These are phyloP conservation scores for Fremontodendron californicum DNA, from an alignment of 345 rosid genomes.

Conservation along the genomic window DNA sequence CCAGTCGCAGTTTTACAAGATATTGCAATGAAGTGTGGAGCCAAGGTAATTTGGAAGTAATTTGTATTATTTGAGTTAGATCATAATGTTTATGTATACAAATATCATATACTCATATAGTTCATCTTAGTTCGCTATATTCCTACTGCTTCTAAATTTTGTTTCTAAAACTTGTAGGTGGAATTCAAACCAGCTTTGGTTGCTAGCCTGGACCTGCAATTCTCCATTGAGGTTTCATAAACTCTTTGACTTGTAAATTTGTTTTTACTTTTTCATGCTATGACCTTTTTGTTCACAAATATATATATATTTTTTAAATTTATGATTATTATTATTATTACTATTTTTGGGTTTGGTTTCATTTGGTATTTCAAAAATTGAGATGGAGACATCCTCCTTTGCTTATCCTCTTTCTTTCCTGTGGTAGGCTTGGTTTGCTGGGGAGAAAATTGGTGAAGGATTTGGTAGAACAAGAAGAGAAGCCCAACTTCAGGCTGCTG, in stretches of 20 bases:
- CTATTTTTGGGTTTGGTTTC: background rate
- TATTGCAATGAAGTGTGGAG: slow-evolving; percentile 77
- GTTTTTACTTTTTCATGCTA: background rate
- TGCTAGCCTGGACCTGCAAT: slow-evolving; percentile 20
- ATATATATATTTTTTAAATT: too few relatives aligned
- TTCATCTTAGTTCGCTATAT: background rate
- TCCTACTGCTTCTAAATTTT: background rate
- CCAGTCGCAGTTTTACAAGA: slow-evolving; percentile 46
- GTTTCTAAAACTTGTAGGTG: background rate
- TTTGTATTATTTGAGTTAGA: slow-evolving; percentile 1
- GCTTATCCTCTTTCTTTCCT: slow-evolving; percentile 19
- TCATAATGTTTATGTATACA: background rate
- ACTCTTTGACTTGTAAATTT: background rate
- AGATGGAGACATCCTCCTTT: background rate
- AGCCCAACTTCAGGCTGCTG: slow-evolving; percentile 80
- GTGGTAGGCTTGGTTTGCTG: slow-evolving; percentile 79
- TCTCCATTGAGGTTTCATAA: slow-evolving; percentile 67
- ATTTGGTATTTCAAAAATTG: slow-evolving; percentile 8
- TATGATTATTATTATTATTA: background rate
- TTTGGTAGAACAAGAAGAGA: slow-evolving; percentile 82
- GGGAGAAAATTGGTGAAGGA: slow-evolving; percentile 79
- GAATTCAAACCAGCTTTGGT: background rate
- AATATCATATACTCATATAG: background rate
- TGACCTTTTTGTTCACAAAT: background rate
- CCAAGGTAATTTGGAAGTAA: slow-evolving; percentile 52